Evolutionary conservation across 306 rosid genomes (phyloP).

Genomic region (Styphnolobium japonicum): DNA sequence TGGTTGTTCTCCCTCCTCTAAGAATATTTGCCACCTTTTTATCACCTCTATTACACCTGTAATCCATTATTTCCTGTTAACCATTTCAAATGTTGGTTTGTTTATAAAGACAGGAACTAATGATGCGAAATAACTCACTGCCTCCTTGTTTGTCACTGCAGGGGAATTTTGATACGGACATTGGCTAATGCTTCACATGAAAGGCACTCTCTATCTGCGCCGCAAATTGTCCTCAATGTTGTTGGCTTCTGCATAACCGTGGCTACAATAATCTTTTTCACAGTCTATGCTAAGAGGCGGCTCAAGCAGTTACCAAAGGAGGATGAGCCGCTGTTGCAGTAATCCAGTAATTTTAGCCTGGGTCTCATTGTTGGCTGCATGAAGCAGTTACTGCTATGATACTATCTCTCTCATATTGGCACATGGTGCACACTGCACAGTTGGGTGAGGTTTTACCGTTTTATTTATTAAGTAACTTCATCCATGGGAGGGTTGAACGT

Average conservation of each 20-base stretch:
- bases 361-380: background rate
- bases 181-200: slow-evolving; percentile 69
- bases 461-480: slow-evolving; percentile 35
- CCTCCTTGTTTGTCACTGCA: slow-evolving; percentile 30
- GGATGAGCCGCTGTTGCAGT: slow-evolving; percentile 53
- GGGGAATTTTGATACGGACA: slow-evolving; percentile 77
- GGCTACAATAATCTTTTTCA: slow-evolving; percentile 65
- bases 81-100: background rate
- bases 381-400: background rate
- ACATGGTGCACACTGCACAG: background rate
- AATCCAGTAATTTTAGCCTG: slow-evolving; percentile 23
- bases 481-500: slow-evolving; percentile 24
- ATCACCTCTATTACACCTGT: no score
- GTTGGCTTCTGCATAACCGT: slow-evolving; percentile 54
- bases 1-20: background rate
- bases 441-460: slow-evolving; percentile 48
- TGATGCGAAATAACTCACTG: background rate
- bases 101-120: background rate
- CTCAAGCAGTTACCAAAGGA: slow-evolving; percentile 50
- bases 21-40: no score
- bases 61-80: no score
- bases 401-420: background rate
- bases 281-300: slow-evolving; percentile 57
- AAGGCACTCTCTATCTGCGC: slow-evolving; percentile 47
- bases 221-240: slow-evolving; percentile 56